phyloP scores from a whole-genome alignment of 305 asterid species.

The Rubia peregrina region DNA sequence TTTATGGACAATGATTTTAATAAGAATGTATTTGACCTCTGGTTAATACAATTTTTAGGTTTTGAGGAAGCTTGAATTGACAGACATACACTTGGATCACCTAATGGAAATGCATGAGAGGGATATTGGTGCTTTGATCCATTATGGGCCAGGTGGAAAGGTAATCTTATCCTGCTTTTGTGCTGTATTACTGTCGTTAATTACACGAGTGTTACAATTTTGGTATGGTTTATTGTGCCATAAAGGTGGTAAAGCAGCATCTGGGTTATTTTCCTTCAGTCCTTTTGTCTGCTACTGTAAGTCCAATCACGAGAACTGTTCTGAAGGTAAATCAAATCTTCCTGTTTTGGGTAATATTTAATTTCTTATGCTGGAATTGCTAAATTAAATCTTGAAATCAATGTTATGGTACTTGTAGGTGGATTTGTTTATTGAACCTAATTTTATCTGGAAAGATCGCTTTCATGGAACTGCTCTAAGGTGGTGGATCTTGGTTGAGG shows the following conservation, averaged over 20 bases:
- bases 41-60: conserved; percentile 40
- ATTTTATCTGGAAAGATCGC: conserved; percentile 91
- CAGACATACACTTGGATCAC: conserved; percentile 69
- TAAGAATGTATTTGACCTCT: conserved; percentile 12
- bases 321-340: conserved; percentile 62
- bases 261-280: conserved; percentile 84
- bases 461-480: conserved; percentile 90
- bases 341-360: conserved; percentile 15
- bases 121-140: conserved; percentile 92
- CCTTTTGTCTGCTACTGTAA: conserved; percentile 76
- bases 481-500: conserved; percentile 99
- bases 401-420: conserved; percentile 42
- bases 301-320: conserved; percentile 98
- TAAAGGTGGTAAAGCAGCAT: conserved; percentile 80
- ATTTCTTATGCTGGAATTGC: conserved; percentile 7
- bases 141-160: conserved; percentile 97
- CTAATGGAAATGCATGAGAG: conserved; percentile 83
- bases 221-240: conserved; percentile 24
- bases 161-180: conserved; percentile 34
- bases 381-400: conserved; percentile 7
- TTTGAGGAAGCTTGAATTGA: conserved; percentile 90
- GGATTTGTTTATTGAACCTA: conserved; percentile 76
- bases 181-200: conserved; percentile 12
- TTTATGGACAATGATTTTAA: conserved; percentile 11
- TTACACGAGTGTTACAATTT: conserved; percentile 13